Percentiles rank a stretch among this genome's conserved stretches.
These are phyloP conservation scores for Chalciporus sphaerocephalus DNA, from an alignment of 768 basidiomycete species.

Conservation along the genomic window DNA sequence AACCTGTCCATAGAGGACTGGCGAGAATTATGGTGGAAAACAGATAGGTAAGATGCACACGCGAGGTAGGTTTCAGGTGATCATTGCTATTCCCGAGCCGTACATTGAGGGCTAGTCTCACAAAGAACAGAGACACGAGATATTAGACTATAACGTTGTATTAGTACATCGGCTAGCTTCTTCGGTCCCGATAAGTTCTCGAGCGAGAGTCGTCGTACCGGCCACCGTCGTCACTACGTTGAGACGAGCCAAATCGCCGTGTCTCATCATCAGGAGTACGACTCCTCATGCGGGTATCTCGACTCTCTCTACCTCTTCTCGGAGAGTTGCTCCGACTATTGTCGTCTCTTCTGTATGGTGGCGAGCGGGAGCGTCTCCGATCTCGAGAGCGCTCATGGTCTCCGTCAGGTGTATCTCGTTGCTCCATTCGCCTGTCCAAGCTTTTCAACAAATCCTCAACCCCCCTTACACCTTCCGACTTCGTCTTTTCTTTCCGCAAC, in stretches of 20 bases:
- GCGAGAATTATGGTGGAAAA: too few species aligned
- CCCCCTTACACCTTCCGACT: slow-evolving; percentile 59
- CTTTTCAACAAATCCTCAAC: slow-evolving; percentile 63
- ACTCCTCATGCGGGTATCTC: slow-evolving; percentile 13
- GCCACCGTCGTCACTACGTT: slow-evolving; percentile 3
- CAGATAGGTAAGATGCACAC: too few species aligned
- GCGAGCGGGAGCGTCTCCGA: slow-evolving; percentile 16
- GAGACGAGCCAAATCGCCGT: slow-evolving; percentile 1
- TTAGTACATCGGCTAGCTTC: slow-evolving; percentile 1
- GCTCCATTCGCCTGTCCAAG: slow-evolving; percentile 26
- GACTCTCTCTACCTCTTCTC: neutral
- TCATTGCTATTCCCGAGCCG: too few species aligned
- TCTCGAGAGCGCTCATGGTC: slow-evolving; percentile 11
- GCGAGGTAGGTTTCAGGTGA: too few species aligned
- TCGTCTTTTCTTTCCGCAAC: slow-evolving; percentile 44
- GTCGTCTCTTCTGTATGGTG: slow-evolving; percentile 1
- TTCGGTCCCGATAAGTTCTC: slow-evolving; percentile 1
- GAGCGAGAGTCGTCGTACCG: slow-evolving; percentile 4
- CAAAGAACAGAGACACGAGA: slow-evolving; percentile 3
- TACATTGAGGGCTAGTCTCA: neutral
- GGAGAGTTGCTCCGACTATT: slow-evolving; percentile 4
- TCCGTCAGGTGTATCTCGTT: slow-evolving; percentile 10
- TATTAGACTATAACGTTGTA: slow-evolving; percentile 1
- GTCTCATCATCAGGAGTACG: slow-evolving; percentile 17
- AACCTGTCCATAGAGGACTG: too few species aligned